Conservation (phyloP, 352 stramenopile genomes). For the Pythium guiyangense region DNA sequence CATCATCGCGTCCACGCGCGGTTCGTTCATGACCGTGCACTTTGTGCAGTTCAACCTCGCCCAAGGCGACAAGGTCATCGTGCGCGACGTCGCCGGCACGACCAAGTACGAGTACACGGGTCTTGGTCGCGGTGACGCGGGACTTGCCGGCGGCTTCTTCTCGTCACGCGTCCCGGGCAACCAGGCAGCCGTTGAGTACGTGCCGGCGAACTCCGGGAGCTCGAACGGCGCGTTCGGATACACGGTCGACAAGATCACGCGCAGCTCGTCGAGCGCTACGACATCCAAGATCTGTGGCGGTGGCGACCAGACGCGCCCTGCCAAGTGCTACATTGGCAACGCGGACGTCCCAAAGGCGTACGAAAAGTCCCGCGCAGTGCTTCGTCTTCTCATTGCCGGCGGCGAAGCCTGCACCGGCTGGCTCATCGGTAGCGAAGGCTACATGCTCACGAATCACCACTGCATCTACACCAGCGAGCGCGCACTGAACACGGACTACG, state of each 20-base stretch:
- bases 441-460: slow-evolving; percentile 43
- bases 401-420: slow-evolving; percentile 30
- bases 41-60: slow-evolving; percentile 34
- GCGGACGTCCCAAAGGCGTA: slow-evolving; percentile 14
- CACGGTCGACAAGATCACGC: slow-evolving; percentile 27
- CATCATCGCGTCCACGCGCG: not conserved
- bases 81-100: slow-evolving; percentile 11
- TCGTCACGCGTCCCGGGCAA: slow-evolving; percentile 19
- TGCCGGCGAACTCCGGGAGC: slow-evolving; percentile 4
- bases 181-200: slow-evolving; percentile 22
- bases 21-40: slow-evolving; percentile 12
- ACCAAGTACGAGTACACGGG: slow-evolving; percentile 21
- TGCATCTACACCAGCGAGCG: slow-evolving; percentile 24
- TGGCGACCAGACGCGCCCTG: slow-evolving; percentile 19
- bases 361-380: slow-evolving; percentile 23
- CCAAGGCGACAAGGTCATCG: slow-evolving; percentile 5
- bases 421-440: slow-evolving; percentile 33
- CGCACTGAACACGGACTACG: slow-evolving; percentile 21
- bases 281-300: slow-evolving; percentile 23
- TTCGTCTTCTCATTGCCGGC: slow-evolving; percentile 26
- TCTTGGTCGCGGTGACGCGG: slow-evolving; percentile 9
- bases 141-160: slow-evolving; percentile 21
- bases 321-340: slow-evolving; percentile 28
- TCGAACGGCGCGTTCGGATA: slow-evolving; percentile 17
- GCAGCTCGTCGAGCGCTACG: slow-evolving; percentile 15